A percentile compares a stretch with the other conserved stretches of the same genome.
Evolutionary conservation across 768 basidiomycete species (phyloP).

Genomic region (Collybia sp.): DNA sequence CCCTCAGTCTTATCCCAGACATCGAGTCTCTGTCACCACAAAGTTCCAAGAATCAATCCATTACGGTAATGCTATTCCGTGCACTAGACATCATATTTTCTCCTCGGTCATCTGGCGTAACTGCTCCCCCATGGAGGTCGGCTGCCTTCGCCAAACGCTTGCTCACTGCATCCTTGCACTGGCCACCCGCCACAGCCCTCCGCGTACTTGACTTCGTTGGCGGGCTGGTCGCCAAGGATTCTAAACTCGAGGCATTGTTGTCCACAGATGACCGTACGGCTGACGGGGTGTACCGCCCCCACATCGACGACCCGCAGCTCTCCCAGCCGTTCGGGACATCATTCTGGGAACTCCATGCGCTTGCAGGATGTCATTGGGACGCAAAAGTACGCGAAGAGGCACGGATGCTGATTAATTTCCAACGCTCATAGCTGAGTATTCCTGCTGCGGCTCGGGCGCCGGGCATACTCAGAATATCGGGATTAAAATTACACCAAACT

Average conservation of each 20-base stretch:
- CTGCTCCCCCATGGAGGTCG: slow-evolving; percentile 65
- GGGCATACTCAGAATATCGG: background rate
- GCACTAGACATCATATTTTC: slow-evolving; percentile 81
- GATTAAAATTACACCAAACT: slow-evolving; percentile 14
- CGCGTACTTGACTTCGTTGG: slow-evolving; percentile 73
- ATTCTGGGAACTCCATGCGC: slow-evolving; percentile 79
- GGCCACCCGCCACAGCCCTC: slow-evolving; percentile 63
- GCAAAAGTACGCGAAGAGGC: slow-evolving; percentile 65
- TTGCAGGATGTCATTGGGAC: slow-evolving; percentile 61
- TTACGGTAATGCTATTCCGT: slow-evolving; percentile 79
- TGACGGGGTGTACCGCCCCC: slow-evolving; percentile 81
- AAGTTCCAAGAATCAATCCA: slow-evolving; percentile 24
- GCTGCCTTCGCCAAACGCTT: slow-evolving; percentile 96
- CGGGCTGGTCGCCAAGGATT: slow-evolving; percentile 68
- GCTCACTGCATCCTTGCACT: slow-evolving; percentile 72
- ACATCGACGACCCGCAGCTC: slow-evolving; percentile 86
- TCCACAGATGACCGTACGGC: slow-evolving; percentile 81
- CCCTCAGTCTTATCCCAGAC: slow-evolving; percentile 61
- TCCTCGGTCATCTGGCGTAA: slow-evolving; percentile 51
- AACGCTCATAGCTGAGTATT: slow-evolving; percentile 23
- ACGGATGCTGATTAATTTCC: slow-evolving; percentile 43
- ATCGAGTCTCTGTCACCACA: slow-evolving; percentile 48
- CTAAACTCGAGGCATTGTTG: slow-evolving; percentile 78
- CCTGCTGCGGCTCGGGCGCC: too few species aligned
- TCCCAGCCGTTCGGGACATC: slow-evolving; percentile 79